phyloP scores from a whole-genome alignment of 2,329 filamentous ascomycete genomes.

The Cladophialophora psammophila region DNA sequence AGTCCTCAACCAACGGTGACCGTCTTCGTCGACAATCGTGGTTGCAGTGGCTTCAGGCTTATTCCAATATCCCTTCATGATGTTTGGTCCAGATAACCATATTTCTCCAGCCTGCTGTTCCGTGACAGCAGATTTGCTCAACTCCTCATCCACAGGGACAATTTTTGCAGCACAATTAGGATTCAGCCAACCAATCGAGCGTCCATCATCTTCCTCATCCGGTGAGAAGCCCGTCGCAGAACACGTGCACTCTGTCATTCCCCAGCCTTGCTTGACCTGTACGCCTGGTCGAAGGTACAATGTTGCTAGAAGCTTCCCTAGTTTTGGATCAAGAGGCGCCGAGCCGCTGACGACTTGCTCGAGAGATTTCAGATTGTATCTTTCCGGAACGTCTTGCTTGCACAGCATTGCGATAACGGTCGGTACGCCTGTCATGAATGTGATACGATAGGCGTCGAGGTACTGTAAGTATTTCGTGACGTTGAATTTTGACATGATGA shows the following conservation, averaged over 20 bases:
- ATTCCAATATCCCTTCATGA: constrained; percentile 44
- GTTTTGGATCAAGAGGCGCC: constrained; percentile 15
- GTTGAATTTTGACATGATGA: constrained; percentile 21
- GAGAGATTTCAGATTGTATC: constrained; percentile 17
- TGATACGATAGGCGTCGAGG: constrained; percentile 18
- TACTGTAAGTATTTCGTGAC: constrained; percentile 14
- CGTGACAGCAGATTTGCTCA: not conserved
- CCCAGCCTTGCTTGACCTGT: constrained; percentile 34
- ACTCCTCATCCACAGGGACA: constrained; percentile 14
- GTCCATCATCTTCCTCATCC: constrained; percentile 23
- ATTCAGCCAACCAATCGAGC: constrained; percentile 24
- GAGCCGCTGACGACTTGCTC: constrained; percentile 18
- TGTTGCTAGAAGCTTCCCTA: constrained; percentile 10
- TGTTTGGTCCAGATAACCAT: constrained; percentile 49
- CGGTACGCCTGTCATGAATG: constrained; percentile 21
- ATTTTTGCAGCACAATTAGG: constrained; percentile 17
- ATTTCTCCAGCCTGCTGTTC: constrained; percentile 50
- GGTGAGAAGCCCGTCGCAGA: constrained; percentile 18
- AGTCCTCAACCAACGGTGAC: constrained; percentile 58
- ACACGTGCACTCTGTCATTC: constrained; percentile 37
- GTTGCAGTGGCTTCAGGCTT: constrained; percentile 39
- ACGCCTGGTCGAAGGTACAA: constrained; percentile 18
- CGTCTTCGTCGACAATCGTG: constrained; percentile 45
- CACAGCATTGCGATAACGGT: constrained; percentile 15
- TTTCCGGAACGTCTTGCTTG: constrained; percentile 14